A percentile compares a stretch with the other conserved stretches of the same genome.
These are phyloP conservation scores for Rhododendron mucronatum DNA, from an alignment of 148 eudicot genomes.

Conservation along the genomic window DNA sequence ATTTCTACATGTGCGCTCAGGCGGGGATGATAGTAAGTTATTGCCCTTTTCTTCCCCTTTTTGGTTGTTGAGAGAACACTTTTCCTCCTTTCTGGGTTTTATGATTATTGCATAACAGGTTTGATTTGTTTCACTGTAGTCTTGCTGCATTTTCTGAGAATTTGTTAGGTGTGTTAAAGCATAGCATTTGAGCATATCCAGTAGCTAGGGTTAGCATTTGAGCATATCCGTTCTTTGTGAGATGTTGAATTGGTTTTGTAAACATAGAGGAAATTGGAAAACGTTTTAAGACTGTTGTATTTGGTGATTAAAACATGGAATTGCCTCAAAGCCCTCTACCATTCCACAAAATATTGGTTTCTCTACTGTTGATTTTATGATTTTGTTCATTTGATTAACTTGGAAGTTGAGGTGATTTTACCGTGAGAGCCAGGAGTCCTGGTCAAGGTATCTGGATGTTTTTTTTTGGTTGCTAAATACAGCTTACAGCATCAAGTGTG, in stretches of 20 bases:
- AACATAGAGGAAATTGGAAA: background rate
- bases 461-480: background rate
- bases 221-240: background rate
- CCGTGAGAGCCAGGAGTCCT: background rate
- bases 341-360: background rate
- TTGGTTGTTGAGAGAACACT: background rate
- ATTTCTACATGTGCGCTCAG: conserved; percentile 93
- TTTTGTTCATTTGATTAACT: background rate
- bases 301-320: background rate
- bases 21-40: conserved; percentile 76
- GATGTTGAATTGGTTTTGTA: background rate
- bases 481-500: background rate
- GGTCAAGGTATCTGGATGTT: background rate
- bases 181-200: background rate
- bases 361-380: background rate
- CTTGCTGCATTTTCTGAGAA: background rate
- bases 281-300: background rate
- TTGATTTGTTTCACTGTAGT: conserved; percentile 1
- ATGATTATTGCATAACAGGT: background rate
- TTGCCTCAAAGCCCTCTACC: background rate
- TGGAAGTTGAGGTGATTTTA: background rate
- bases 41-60: background rate
- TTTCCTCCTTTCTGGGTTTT: conserved; percentile 9
- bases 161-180: background rate
- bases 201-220: background rate